Conservation (phyloP, 352 stramenopile species). For the Phytophthora uliginosa region DNA sequence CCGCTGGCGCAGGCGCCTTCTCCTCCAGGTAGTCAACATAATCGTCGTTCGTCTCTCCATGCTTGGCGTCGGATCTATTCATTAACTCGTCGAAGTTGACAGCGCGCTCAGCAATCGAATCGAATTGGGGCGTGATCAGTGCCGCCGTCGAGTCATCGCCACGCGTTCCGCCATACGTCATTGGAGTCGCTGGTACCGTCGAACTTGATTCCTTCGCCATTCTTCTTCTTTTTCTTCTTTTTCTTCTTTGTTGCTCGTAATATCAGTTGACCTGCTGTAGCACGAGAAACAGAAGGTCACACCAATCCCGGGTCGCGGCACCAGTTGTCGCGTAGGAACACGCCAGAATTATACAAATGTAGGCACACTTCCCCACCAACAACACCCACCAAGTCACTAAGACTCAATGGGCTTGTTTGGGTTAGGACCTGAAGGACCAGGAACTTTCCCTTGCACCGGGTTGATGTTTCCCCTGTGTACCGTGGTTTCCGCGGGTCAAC, state of each 20-base stretch:
- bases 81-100: background rate
- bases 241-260: background rate
- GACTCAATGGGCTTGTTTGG: too few relatives aligned
- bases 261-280: background rate
- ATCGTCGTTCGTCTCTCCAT: background rate
- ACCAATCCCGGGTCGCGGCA: background rate
- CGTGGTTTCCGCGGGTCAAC: too few relatives aligned
- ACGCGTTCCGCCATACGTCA: slow-evolving; percentile 1
- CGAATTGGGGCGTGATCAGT: background rate
- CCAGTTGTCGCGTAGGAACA: background rate
- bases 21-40: background rate
- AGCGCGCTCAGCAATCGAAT: background rate
- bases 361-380: background rate
- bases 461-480: too few relatives aligned
- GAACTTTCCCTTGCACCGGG: too few relatives aligned
- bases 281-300: background rate
- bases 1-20: background rate
- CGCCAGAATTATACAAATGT: background rate
- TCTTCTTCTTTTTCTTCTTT: slow-evolving; percentile 3
- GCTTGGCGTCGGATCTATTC: slow-evolving; percentile 5
- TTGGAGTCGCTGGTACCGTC: slow-evolving; percentile 12
- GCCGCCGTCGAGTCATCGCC: background rate
- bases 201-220: slow-evolving; percentile 9
- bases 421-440: too few relatives aligned
- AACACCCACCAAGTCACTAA: background rate